Conservation (phyloP, 2,329 filamentous ascomycete genomes). For the Fusarium sacchari region DNA sequence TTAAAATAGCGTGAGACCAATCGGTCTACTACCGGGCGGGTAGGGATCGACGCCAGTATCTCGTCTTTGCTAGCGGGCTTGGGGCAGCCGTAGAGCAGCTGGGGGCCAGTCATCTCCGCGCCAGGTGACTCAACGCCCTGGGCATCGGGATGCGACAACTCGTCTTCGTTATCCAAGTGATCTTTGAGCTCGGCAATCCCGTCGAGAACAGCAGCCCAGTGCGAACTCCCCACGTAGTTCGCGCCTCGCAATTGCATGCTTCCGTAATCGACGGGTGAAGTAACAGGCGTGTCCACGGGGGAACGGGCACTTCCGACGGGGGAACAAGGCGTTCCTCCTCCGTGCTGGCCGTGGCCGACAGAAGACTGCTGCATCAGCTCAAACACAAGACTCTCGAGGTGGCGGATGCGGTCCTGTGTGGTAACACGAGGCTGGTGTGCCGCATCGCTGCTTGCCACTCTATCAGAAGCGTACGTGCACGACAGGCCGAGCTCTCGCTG, state of each 20-base stretch:
- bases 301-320: neutral
- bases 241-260: conserved; percentile 45
- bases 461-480: conserved; percentile 5
- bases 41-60: conserved; percentile 45
- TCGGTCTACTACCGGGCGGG: conserved; percentile 47
- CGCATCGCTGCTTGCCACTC: neutral
- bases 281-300: too few relatives aligned
- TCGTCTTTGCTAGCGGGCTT: conserved; percentile 42
- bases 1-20: conserved; percentile 52
- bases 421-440: neutral
- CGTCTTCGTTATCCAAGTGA: conserved; percentile 47
- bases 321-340: neutral
- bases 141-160: neutral
- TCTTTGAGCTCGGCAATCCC: conserved; percentile 53
- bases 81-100: conserved; percentile 48
- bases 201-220: conserved; percentile 55
- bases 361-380: conserved; percentile 38
- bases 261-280: conserved; percentile 41
- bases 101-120: conserved; percentile 17
- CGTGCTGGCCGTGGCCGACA: neutral
- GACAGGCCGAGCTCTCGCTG: conserved; percentile 9
- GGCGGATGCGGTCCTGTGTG: conserved; percentile 12
- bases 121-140: neutral
- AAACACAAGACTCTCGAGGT: conserved; percentile 46
- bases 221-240: conserved; percentile 50